A percentile compares a stretch with the other conserved stretches of the same genome.
Evolutionary conservation across 2,329 filamentous ascomycete species (phyloP).

Genomic region (Calonectria fujianensis): DNA sequence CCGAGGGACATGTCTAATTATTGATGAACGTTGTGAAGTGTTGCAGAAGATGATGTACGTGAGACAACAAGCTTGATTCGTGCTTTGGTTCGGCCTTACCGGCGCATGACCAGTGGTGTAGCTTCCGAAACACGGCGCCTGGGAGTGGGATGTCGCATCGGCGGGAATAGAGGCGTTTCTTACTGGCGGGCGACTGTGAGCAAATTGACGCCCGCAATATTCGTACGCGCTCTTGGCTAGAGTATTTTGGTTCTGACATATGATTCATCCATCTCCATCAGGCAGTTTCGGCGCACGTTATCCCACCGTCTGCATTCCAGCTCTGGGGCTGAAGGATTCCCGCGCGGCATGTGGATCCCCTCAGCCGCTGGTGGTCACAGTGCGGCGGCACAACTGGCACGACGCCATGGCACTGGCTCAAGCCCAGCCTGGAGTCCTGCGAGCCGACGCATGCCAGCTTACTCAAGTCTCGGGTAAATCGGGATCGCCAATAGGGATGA

Average conservation of each 20-base stretch:
- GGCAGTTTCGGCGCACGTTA: background rate
- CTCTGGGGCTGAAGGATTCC: background rate
- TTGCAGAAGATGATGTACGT: background rate
- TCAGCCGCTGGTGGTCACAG: background rate
- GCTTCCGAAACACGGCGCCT: background rate
- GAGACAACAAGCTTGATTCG: background rate
- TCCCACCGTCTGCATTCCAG: background rate
- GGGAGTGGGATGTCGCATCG: background rate
- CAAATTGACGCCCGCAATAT: background rate
- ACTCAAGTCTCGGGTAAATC: background rate
- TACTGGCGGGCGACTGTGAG: too few species aligned
- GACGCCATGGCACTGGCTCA: background rate
- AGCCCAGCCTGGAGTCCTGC: background rate
- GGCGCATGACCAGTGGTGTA: background rate
- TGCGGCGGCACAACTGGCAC: background rate
- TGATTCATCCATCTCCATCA: background rate
- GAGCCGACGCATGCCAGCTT: background rate
- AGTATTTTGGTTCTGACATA: background rate
- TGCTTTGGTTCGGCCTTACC: background rate
- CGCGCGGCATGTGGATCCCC: background rate
- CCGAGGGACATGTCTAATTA: background rate
- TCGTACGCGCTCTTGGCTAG: background rate
- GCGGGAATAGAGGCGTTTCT: background rate
- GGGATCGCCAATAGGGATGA: background rate
- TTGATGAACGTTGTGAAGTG: background rate